These are phyloP conservation scores for Irpex rosettiformis DNA, from an alignment of 1,284 basidiomycete genomes.

Conservation along the genomic window DNA sequence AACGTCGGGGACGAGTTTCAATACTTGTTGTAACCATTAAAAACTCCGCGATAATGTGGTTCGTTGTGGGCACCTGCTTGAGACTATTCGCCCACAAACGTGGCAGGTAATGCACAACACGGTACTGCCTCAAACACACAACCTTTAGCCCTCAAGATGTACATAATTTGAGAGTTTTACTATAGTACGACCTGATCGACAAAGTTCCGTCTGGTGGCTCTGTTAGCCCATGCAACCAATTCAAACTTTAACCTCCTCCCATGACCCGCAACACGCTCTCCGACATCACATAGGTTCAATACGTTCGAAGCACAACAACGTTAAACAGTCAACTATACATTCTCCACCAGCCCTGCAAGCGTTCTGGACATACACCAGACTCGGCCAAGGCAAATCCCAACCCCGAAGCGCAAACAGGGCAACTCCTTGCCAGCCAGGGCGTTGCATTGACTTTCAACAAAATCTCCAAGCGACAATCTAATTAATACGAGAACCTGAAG, in stretches of 20 bases:
- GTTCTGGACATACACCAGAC: not conserved
- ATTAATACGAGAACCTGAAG: conserved; percentile 59
- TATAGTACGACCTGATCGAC: not conserved
- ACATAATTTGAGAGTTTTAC: too few relatives aligned
- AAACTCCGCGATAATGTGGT: not conserved
- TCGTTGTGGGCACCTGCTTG: not conserved
- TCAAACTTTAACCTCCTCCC: not conserved
- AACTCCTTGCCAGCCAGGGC: not conserved
- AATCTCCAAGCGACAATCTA: conserved; percentile 27
- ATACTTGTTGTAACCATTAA: not conserved
- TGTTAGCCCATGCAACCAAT: not conserved
- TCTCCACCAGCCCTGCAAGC: too few relatives aligned
- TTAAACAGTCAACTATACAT: too few relatives aligned
- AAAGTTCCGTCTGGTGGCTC: not conserved
- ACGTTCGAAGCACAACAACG: too few relatives aligned
- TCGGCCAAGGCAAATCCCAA: not conserved
- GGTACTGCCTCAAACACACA: not conserved
- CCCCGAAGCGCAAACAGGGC: not conserved
- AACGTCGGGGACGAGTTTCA: not conserved
- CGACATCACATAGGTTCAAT: too few relatives aligned
- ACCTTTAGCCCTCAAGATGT: not conserved
- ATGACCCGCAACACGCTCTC: not conserved
- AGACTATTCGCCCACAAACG: too few relatives aligned
- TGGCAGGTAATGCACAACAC: not conserved
- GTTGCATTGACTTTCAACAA: not conserved